Conservation (phyloP, 1,284 basidiomycete species). For the Butyriboletus appendiculatus region DNA sequence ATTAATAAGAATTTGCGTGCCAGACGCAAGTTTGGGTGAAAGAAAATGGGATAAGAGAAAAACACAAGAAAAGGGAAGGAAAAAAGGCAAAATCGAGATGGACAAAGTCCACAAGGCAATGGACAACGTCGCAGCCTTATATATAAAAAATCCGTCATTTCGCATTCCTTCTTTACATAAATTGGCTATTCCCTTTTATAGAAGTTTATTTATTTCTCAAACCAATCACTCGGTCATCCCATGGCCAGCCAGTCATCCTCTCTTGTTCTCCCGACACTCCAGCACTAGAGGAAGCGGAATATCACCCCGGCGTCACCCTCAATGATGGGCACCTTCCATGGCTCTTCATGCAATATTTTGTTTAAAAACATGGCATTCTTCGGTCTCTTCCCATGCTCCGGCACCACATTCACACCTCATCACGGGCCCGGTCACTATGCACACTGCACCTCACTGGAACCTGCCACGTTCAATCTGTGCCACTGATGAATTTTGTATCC, state of each 20-base stretch:
- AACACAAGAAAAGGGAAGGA: background rate
- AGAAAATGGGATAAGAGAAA: slow-evolving; percentile 1
- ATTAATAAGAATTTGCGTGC: slow-evolving; percentile 27
- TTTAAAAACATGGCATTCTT: background rate
- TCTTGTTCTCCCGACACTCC: background rate
- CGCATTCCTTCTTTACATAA: background rate
- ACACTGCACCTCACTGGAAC: background rate
- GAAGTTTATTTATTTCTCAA: background rate
- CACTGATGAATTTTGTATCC: background rate
- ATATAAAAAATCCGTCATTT: background rate
- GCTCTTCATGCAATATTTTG: background rate
- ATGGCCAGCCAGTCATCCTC: no score
- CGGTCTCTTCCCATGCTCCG: background rate
- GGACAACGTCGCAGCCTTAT: background rate
- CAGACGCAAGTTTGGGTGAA: slow-evolving; percentile 17
- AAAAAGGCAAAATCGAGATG: slow-evolving; percentile 12
- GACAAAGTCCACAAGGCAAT: slow-evolving; percentile 27
- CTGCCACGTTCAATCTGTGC: background rate
- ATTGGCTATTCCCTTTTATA: slow-evolving; percentile 4
- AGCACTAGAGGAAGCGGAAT: background rate
- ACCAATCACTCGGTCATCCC: no score
- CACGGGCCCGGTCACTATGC: background rate
- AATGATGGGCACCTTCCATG: background rate
- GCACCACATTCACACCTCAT: background rate
- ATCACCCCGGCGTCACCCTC: background rate